phyloP scores from a whole-genome alignment of 148 eudicot species.

The Spergularia bocconei region DNA sequence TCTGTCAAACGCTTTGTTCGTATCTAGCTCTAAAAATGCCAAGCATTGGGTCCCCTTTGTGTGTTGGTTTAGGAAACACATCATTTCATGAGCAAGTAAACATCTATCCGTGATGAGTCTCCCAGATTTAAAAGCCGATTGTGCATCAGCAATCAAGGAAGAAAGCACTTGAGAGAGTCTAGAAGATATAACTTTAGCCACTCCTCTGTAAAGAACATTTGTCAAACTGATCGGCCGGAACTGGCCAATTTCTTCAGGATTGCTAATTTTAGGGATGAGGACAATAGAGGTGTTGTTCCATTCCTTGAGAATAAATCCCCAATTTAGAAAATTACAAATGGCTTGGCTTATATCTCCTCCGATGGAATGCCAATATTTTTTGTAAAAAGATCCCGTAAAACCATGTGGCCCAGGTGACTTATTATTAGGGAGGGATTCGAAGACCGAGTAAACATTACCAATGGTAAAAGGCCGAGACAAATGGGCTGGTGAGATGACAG shows the following conservation, averaged over 20 bases:
- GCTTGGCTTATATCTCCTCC: background rate
- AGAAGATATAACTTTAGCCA: background rate
- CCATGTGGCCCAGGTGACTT: background rate
- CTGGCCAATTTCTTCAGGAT: background rate
- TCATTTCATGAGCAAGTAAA: background rate
- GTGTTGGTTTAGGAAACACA: background rate
- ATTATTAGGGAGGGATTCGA: background rate
- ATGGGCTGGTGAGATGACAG: no score
- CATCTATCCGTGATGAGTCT: background rate
- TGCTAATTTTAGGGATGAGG: background rate
- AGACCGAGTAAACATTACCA: no score
- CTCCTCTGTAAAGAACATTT: background rate
- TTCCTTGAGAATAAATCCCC: background rate
- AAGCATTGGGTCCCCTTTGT: background rate
- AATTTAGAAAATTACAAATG: background rate
- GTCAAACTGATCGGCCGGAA: background rate
- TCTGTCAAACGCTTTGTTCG: no score
- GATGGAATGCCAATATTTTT: background rate
- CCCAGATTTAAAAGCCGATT: background rate
- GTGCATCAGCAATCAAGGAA: background rate
- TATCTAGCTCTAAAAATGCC: background rate
- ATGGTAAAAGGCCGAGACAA: no score
- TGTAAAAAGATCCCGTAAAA: background rate
- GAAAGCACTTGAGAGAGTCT: background rate
- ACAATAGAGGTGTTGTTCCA: background rate